Conservation (phyloP, 2,329 filamentous ascomycete species). For the Seiridium unicorne region DNA sequence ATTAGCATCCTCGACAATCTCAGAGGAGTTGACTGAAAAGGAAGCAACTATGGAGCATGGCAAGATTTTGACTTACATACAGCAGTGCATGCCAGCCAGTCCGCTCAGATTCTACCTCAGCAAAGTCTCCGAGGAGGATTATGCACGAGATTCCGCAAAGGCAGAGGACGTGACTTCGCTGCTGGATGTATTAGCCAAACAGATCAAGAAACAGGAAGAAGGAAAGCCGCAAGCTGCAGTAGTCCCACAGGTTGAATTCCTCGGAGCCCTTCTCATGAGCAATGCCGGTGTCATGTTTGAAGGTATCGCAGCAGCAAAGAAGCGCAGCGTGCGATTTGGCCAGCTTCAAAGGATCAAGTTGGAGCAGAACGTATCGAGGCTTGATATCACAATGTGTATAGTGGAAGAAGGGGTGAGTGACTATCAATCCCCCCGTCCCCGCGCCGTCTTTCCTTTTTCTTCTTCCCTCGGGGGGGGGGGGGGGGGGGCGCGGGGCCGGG, state of each 20-base stretch:
- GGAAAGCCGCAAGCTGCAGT: slow-evolving; percentile 47
- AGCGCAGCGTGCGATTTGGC: slow-evolving; percentile 67
- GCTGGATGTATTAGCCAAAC: slow-evolving; percentile 47
- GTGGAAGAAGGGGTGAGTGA: slow-evolving; percentile 29
- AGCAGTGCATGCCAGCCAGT: slow-evolving; percentile 65
- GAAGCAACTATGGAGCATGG: slow-evolving; percentile 73
- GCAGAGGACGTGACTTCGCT: slow-evolving; percentile 44
- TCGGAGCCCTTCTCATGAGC: slow-evolving; percentile 56
- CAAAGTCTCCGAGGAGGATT: slow-evolving; percentile 48
- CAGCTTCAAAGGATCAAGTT: slow-evolving; percentile 46
- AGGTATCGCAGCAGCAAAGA: slow-evolving; percentile 68
- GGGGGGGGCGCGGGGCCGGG: no score
- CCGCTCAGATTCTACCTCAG: slow-evolving; percentile 62
- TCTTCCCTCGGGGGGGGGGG: slow-evolving; percentile 1
- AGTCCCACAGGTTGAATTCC: slow-evolving; percentile 60
- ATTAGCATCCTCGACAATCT: slow-evolving; percentile 61
- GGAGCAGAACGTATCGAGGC: slow-evolving; percentile 41
- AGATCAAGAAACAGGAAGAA: slow-evolving; percentile 44
- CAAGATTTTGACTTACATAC: slow-evolving; percentile 75
- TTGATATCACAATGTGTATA: slow-evolving; percentile 58
- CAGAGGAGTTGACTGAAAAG: slow-evolving; percentile 73
- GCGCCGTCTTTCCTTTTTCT: not conserved
- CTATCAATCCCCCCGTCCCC: no score
- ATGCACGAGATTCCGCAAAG: slow-evolving; percentile 42
- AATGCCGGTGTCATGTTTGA: slow-evolving; percentile 63